These are phyloP conservation scores for Argentina anserina DNA, from an alignment of 306 rosid species.

Conservation along the genomic window DNA sequence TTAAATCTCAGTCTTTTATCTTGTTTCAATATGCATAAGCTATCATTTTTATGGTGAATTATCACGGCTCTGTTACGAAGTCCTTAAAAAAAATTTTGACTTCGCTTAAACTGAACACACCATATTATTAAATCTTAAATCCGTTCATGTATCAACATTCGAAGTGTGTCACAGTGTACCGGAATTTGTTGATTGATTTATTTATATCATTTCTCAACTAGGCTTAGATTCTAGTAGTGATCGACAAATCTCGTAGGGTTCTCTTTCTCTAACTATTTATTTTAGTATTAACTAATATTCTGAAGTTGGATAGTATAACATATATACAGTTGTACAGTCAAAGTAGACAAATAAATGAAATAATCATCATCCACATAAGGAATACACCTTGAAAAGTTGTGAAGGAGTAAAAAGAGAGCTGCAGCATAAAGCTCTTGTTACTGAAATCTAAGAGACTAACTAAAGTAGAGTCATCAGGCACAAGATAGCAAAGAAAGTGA, in stretches of 20 bases:
- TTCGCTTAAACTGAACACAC: too few species aligned
- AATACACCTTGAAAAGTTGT: slow-evolving; percentile 26
- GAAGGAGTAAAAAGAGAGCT: slow-evolving; percentile 21
- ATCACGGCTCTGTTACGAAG: too few species aligned
- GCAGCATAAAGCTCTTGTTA: slow-evolving; percentile 44
- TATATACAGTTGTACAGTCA: not conserved
- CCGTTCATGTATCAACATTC: too few species aligned
- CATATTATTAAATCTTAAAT: too few species aligned
- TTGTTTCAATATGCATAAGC: too few species aligned
- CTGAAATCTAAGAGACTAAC: slow-evolving; percentile 74
- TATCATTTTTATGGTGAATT: too few species aligned
- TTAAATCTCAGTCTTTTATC: too few species aligned
- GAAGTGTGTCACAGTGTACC: too few species aligned
- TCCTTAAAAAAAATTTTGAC: too few species aligned
- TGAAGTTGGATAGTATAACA: not conserved
- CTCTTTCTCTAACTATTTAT: not conserved
- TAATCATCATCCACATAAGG: slow-evolving; percentile 14
- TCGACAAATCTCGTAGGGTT: not conserved
- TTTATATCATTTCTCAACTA: not conserved
- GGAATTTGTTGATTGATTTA: not conserved
- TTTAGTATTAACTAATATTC: not conserved
- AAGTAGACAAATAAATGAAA: slow-evolving; percentile 29
- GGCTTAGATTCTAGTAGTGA: not conserved
- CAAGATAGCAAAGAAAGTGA: slow-evolving; percentile 51
- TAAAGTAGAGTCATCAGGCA: slow-evolving; percentile 52